Percentiles rank a stretch among this genome's conserved stretches.
Conservation (phyloP, 257 asterid species). For the Scutellaria barbata region DNA sequence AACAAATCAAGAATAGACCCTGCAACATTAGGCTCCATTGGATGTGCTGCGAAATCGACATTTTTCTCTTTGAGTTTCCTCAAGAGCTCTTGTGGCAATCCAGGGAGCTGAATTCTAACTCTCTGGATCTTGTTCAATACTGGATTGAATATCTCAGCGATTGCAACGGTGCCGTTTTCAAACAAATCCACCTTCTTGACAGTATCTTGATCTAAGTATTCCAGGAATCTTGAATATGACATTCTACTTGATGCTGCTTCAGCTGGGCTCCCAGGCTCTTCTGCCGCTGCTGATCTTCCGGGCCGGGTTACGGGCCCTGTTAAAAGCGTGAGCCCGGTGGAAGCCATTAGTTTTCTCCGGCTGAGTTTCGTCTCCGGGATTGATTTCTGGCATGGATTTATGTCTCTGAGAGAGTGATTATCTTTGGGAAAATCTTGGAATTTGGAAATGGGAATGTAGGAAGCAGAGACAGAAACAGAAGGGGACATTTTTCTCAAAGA, state of each 20-base stretch:
- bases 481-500: constrained; percentile 43
- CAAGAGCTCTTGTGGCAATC: constrained; percentile 58
- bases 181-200: constrained; percentile 66
- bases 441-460: constrained; percentile 53
- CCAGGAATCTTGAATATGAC: constrained; percentile 68
- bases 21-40: constrained; percentile 40
- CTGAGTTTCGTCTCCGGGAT: constrained; percentile 35
- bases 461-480: constrained; percentile 42
- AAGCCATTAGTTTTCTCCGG: constrained; percentile 47
- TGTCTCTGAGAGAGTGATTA: constrained; percentile 25
- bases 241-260: constrained; percentile 61
- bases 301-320: constrained; percentile 47
- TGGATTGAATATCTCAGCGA: constrained; percentile 64
- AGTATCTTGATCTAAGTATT: constrained; percentile 59
- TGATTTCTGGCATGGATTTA: constrained; percentile 30
- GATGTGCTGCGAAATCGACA: constrained; percentile 65
- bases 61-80: constrained; percentile 57
- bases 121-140: constrained; percentile 55
- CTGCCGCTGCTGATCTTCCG: constrained; percentile 37
- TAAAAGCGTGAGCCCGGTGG: constrained; percentile 46
- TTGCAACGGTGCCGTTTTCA: constrained; percentile 61
- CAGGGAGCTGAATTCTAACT: constrained; percentile 64
- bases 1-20: constrained; percentile 51
- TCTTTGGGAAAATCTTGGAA: constrained; percentile 50
- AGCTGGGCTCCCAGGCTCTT: constrained; percentile 49